Evolutionary conservation across 305 asterid genomes (phyloP), one percentile per base, ranked within the genome.

Genomic region (Solanum hybrid): DNA sequence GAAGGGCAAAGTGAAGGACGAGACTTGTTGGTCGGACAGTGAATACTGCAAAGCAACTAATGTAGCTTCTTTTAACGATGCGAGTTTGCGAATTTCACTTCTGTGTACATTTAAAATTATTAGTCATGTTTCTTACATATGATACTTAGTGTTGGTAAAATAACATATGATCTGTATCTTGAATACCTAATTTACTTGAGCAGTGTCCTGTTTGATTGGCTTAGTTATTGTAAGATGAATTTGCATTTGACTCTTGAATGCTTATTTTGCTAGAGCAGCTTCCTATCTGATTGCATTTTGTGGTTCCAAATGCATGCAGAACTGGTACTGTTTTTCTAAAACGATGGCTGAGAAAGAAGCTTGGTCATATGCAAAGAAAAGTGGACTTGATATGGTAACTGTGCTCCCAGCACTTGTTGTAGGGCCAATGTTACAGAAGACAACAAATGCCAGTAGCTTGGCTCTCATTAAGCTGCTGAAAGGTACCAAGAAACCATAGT

Each of bases 21-120:
- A 97, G 96, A 86, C 90, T 33, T 95, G 98, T 91, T 96, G 99
- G 98, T 97, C 98, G 4, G 97, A 97, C 87, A 32, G 15, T 88
- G 98, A 96, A 76, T 92, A 92, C 94, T 97, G 98, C 97, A 95
- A 75, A 92, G 76, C 88, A 33, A 95, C 93, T 61, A 95, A 95
- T 65, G 99, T 97, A 92, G 89, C 72, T 29, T 82, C 68, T 36
- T 0, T 2, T 4, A 26, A 11, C 7, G 0, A 51, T 32, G 33
- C 33, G 1, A 12, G 3, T 73, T 82, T 17, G 27, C 1, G 2
- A 87, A 87, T n/a, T 7, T 6, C 7, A 22, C 29, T 88, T 34
- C 39, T 75, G 73, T 88, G 15, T 36, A 57, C 0, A 88, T 13
- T 68, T 2, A 72, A 13, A 20, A 84, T 84, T 51, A 51, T 81